These are phyloP conservation scores for Candida corydali DNA, from an alignment of 805 yeast species.

Conservation along the genomic window DNA sequence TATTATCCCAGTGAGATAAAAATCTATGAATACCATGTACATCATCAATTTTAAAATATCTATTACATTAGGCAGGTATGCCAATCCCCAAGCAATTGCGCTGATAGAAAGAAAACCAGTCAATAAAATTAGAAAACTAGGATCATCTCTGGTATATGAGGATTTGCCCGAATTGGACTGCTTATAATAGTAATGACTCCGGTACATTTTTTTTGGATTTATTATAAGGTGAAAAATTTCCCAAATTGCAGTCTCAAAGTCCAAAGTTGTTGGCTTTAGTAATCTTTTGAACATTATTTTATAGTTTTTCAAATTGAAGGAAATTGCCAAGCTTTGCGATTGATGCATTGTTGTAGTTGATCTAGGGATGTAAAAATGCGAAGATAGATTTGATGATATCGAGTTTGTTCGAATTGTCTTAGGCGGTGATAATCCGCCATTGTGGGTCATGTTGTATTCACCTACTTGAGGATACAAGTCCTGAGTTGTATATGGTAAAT, in stretches of 20 bases:
- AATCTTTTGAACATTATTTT: conserved; percentile 30
- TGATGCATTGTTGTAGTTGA: background rate
- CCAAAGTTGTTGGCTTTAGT: conserved; percentile 74
- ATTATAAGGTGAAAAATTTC: conserved; percentile 72
- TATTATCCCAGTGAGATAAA: conserved; percentile 62
- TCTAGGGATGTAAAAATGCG: conserved; percentile 9
- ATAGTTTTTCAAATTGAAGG: conserved; percentile 18
- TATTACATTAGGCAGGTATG: conserved; percentile 61
- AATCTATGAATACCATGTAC: conserved; percentile 84
- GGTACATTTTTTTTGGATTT: conserved; percentile 78
- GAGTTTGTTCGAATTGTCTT: conserved; percentile 18
- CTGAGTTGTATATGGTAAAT: conserved; percentile 40
- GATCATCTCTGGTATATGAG: conserved; percentile 89
- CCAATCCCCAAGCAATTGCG: conserved; percentile 88
- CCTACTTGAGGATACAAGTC: conserved; percentile 34
- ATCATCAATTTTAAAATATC: conserved; percentile 64
- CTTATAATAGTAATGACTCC: conserved; percentile 70
- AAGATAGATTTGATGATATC: conserved; percentile 15
- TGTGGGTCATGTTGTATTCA: conserved; percentile 7
- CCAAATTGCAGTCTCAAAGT: conserved; percentile 92
- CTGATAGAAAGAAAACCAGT: conserved; percentile 63
- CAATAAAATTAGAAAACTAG: conserved; percentile 74
- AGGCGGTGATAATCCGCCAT: conserved; percentile 12
- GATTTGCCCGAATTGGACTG: conserved; percentile 54
- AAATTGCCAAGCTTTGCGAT: background rate